Percentiles rank a stretch among this genome's conserved stretches.
phyloP scores from a whole-genome alignment of 2,329 filamentous ascomycete species.

The Lachnellula suecica region DNA sequence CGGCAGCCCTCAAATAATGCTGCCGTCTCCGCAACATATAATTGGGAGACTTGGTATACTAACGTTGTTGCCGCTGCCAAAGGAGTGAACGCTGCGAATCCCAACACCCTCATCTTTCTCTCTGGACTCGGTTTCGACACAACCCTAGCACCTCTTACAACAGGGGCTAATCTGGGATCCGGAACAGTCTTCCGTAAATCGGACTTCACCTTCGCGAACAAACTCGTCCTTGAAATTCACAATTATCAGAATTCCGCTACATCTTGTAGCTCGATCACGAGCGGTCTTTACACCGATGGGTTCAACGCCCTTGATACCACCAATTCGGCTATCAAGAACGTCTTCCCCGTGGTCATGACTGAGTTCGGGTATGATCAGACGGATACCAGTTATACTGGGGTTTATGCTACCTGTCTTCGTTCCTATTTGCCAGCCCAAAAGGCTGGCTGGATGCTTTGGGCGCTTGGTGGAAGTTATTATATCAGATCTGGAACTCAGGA shows the following conservation, averaged over 20 bases:
- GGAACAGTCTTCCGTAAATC: slow-evolving; percentile 35
- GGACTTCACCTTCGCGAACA: slow-evolving; percentile 39
- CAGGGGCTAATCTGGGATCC: slow-evolving; percentile 34
- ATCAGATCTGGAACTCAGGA: slow-evolving; percentile 51
- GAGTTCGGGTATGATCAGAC: slow-evolving; percentile 46
- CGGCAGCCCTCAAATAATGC: slow-evolving; percentile 20
- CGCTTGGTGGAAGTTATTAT: slow-evolving; percentile 59
- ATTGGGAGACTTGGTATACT: slow-evolving; percentile 43
- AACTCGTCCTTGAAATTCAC: slow-evolving; percentile 46
- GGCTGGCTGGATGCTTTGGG: slow-evolving; percentile 60
- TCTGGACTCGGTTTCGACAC: slow-evolving; percentile 45
- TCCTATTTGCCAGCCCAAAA: slow-evolving; percentile 39
- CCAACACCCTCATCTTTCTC: slow-evolving; percentile 42
- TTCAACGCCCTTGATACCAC: slow-evolving; percentile 41
- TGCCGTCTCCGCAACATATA: slow-evolving; percentile 32
- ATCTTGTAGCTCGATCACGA: slow-evolving; percentile 36
- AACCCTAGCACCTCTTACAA: slow-evolving; percentile 36
- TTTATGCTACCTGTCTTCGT: slow-evolving; percentile 1
- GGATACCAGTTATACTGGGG: slow-evolving; percentile 32
- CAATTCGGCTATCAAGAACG: slow-evolving; percentile 32
- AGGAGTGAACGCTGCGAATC: slow-evolving; percentile 39
- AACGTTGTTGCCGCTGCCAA: slow-evolving; percentile 39
- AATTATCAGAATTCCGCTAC: slow-evolving; percentile 42
- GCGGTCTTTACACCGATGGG: slow-evolving; percentile 37
- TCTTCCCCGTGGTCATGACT: slow-evolving; percentile 37